Evolutionary conservation across 768 basidiomycete genomes (phyloP).

Genomic region (Cyclocybe cylindracea): DNA sequence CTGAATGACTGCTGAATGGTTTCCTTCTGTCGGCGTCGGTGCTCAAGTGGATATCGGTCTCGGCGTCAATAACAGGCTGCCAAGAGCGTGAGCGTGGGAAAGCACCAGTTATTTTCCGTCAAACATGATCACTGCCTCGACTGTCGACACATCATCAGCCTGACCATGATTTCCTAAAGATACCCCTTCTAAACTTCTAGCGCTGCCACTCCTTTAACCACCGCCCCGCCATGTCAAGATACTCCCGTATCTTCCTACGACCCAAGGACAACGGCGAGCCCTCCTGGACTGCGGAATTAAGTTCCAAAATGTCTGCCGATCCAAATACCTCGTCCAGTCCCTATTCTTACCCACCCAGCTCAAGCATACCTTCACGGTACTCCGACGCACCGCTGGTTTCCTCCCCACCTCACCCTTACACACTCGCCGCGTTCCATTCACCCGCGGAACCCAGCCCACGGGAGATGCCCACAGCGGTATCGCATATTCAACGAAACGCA

Average conservation of each 20-base stretch:
- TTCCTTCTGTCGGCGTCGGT: no score
- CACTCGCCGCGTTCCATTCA: slow-evolving; percentile 18
- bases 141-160: no score
- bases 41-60: no score
- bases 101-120: no score
- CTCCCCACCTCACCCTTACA: slow-evolving; percentile 22
- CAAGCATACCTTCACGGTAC: slow-evolving; percentile 15
- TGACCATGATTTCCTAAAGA: background rate
- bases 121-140: no score
- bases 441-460: slow-evolving; percentile 5
- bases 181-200: background rate
- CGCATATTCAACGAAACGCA: slow-evolving; percentile 5
- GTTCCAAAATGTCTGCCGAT: slow-evolving; percentile 16
- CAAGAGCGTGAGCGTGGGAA: no score
- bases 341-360: slow-evolving; percentile 21
- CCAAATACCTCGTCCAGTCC: slow-evolving; percentile 16
- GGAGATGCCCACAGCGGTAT: slow-evolving; percentile 5
- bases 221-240: slow-evolving; percentile 11
- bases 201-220: no score
- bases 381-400: slow-evolving; percentile 13
- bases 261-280: slow-evolving; percentile 11
- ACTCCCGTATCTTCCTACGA: slow-evolving; percentile 21
- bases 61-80: no score
- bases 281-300: slow-evolving; percentile 17
- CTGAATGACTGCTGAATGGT: background rate